Percentiles rank a stretch among this genome's conserved stretches.
phyloP scores from a whole-genome alignment of 202 grass and related monocot genomes.

The Setaria italica region DNA sequence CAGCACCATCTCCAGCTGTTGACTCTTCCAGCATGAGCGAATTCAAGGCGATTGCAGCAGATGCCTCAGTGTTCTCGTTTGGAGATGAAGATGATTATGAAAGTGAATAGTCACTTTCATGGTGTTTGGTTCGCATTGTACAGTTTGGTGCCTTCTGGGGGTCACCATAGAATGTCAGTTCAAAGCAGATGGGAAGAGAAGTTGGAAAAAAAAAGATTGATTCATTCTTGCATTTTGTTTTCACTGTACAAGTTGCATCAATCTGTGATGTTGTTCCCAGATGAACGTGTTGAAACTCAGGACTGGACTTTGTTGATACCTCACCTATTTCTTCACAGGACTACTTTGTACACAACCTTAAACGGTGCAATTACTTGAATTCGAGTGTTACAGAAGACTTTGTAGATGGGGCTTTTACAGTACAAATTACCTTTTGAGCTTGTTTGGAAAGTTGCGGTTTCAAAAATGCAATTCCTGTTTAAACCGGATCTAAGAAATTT shows the following conservation, averaged over 20 bases:
- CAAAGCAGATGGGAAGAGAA: constrained; percentile 33
- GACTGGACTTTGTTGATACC: constrained; percentile 32
- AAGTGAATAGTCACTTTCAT: constrained; percentile 65
- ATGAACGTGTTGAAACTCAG: constrained; percentile 42
- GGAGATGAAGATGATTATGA: constrained; percentile 97
- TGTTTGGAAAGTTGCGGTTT: not conserved
- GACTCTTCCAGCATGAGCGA: constrained; percentile 82
- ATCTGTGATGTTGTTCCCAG: constrained; percentile 30
- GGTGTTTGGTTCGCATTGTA: constrained; percentile 33
- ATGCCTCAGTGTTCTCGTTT: constrained; percentile 92
- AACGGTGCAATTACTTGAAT: not conserved
- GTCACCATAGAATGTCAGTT: constrained; percentile 31
- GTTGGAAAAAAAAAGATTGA: not conserved
- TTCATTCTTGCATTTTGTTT: constrained; percentile 55
- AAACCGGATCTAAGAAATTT: too few relatives aligned
- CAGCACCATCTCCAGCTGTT: constrained; percentile 32
- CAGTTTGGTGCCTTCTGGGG: constrained; percentile 42
- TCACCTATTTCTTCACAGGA: constrained; percentile 24
- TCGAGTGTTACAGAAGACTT: not conserved
- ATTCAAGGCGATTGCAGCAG: constrained; percentile 96
- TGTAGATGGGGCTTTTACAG: not conserved
- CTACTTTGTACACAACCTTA: constrained; percentile 10
- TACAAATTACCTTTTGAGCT: not conserved
- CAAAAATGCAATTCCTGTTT: too few relatives aligned
- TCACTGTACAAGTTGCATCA: constrained; percentile 33